Percentiles rank a stretch among this genome's conserved stretches.
These are phyloP conservation scores for Wickerhamiella slavikovae DNA, from an alignment of 805 yeast genomes.

Conservation along the genomic window DNA sequence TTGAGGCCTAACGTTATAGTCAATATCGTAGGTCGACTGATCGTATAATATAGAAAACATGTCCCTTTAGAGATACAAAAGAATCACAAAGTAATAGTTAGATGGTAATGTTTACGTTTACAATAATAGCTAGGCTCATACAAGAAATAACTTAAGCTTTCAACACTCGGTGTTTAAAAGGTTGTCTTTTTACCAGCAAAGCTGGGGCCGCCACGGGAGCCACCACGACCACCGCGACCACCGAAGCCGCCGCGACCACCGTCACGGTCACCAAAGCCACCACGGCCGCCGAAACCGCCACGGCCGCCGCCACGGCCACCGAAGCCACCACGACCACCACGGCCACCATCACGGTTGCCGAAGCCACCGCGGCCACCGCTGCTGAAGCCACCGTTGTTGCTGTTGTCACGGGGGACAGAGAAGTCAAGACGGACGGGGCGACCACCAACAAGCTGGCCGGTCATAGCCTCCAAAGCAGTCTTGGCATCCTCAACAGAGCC, in stretches of 20 bases:
- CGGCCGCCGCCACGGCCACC: slow-evolving; percentile 15
- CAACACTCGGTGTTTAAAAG: no score
- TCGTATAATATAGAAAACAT: no score
- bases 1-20: no score
- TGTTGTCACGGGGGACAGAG: slow-evolving; percentile 69
- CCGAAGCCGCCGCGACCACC: slow-evolving; percentile 10
- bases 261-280: slow-evolving; percentile 9
- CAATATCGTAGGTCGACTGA: no score
- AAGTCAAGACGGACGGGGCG: slow-evolving; percentile 89
- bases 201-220: slow-evolving; percentile 13
- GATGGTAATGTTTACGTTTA: no score
- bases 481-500: slow-evolving; percentile 74
- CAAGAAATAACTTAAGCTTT: no score
- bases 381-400: slow-evolving; percentile 22
- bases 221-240: slow-evolving; percentile 10
- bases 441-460: slow-evolving; percentile 77
- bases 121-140: no score
- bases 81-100: no score
- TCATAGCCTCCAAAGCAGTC: slow-evolving; percentile 66
- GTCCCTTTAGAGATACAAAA: no score
- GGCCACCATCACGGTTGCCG: slow-evolving; percentile 3
- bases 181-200: slow-evolving; percentile 3
- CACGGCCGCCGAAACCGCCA: slow-evolving; percentile 10
- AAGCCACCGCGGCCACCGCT: slow-evolving; percentile 11
- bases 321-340: slow-evolving; percentile 15